Evolutionary conservation across 2,329 filamentous ascomycete genomes (phyloP), one percentile per base, ranked within the genome.

Genomic region (Blumeriella jaapii): DNA sequence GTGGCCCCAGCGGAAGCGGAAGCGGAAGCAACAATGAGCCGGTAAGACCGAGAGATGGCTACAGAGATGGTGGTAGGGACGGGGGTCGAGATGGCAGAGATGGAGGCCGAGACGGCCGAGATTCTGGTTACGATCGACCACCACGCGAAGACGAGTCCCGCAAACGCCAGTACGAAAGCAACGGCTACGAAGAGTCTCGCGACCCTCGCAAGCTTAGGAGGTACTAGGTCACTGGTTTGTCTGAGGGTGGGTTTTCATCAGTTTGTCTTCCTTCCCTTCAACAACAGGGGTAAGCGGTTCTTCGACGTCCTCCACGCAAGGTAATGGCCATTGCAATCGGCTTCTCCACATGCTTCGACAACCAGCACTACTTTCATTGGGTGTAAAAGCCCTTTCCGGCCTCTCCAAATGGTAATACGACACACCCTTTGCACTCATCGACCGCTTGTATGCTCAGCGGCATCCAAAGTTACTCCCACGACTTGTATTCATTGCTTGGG

Each of bases 11-110:
- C n/a, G 24, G 17, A 29, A 28, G 32, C 28, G 17, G 24, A 15
- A 55, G 53, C 41, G 82, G 82, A 47, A 82, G 82, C 63, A 91
- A 93, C 61, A 80, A 81, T 60, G 85, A 93, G 58, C 84, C 83
- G 42, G 74, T 91, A 56, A 78, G 81, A 53, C 74, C 75, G 34
- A 39, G 41, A 36, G 43, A 41, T 37, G 43, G 44, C 51, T 64
- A 61, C 23, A 39, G 41, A 42, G 43, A 41, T 24, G 10, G 9
- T n/a, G 22, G 22, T n/a, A 24, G n/a, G n/a, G n/a, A n/a, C n/a
- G n/a, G n/a, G n/a, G n/a, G 22, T 24, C 22, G 22, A 24, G 22
- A 24, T n/a, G 10, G 12, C 35, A 43, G 46, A 51, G 64, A 61
- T 19, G 60, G 60, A 39, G 52, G 59, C 31, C 58, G 62, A 31